Evolutionary conservation across 2,329 filamentous ascomycete genomes (phyloP).

Genomic region (Diaporthe aspalathi): DNA sequence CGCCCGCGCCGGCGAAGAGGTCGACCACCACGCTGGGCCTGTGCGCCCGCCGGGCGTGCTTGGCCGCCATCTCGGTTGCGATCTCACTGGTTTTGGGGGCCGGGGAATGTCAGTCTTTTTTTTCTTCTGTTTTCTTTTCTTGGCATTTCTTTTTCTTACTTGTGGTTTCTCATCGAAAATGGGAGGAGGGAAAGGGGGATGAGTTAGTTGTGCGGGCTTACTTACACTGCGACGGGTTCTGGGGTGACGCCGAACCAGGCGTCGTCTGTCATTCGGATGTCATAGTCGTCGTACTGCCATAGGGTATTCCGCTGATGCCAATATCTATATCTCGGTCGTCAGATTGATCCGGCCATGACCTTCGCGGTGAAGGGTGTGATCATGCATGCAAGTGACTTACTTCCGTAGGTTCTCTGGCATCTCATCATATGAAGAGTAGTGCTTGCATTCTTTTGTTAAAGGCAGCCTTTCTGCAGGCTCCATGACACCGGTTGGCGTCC

Average conservation of each 20-base stretch:
- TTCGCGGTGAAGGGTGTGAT: not conserved
- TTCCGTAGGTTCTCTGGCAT: slow-evolving; percentile 89
- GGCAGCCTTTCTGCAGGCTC: slow-evolving; percentile 59
- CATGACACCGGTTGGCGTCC: slow-evolving; percentile 46
- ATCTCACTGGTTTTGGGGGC: slow-evolving; percentile 69
- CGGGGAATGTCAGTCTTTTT: no score
- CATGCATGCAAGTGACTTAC: slow-evolving; percentile 59
- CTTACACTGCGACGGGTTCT: slow-evolving; percentile 86
- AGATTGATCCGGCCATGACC: not conserved
- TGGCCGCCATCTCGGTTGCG: slow-evolving; percentile 75
- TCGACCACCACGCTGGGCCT: slow-evolving; percentile 73
- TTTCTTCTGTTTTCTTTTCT: no score
- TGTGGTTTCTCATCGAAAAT: not conserved
- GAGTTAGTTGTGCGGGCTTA: slow-evolving; percentile 55
- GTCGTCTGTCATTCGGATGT: slow-evolving; percentile 90
- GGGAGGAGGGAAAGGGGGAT: not conserved
- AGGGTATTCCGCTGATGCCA: slow-evolving; percentile 90
- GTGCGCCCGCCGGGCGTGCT: slow-evolving; percentile 53
- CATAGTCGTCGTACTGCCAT: slow-evolving; percentile 88
- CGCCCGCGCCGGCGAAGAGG: slow-evolving; percentile 90
- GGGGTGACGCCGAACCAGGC: slow-evolving; percentile 98
- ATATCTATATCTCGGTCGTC: slow-evolving; percentile 72
- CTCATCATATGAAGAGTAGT: slow-evolving; percentile 77
- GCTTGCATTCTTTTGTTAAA: slow-evolving; percentile 74
- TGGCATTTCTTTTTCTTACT: no score